Evolutionary conservation across 2,329 filamentous ascomycete species (phyloP).

Genomic region (Dothistroma septosporum): DNA sequence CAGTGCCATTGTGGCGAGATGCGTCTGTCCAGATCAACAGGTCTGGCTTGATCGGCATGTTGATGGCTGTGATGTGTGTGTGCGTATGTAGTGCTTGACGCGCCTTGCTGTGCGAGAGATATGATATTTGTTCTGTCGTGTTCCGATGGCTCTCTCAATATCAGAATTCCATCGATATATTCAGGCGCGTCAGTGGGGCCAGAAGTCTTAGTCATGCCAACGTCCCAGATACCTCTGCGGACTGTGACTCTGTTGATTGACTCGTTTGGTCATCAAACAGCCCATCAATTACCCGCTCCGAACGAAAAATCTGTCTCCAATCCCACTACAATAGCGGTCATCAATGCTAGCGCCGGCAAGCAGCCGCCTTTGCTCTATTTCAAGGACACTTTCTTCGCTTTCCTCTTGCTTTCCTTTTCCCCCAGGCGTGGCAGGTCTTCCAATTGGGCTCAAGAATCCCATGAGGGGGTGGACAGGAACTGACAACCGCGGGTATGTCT

Average conservation of each 20-base stretch:
- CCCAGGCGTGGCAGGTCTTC: background rate
- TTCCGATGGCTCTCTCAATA: background rate
- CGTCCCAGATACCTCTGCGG: too few relatives aligned
- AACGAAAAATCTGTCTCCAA: background rate
- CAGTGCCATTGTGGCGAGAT: background rate
- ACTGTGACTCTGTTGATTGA: background rate
- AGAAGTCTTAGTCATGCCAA: background rate
- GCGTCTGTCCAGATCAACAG: background rate
- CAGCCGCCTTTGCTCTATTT: too few relatives aligned
- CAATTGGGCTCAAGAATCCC: too few relatives aligned
- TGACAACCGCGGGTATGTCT: too few relatives aligned
- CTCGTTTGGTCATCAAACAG: background rate
- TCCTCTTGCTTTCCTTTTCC: background rate
- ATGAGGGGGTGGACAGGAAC: too few relatives aligned
- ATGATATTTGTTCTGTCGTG: background rate
- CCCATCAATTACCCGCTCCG: too few relatives aligned
- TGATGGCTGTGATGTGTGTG: background rate
- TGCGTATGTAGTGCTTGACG: background rate
- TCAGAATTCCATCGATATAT: background rate
- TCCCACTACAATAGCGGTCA: background rate
- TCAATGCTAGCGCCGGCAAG: background rate
- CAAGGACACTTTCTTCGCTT: too few relatives aligned
- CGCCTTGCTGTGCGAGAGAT: background rate
- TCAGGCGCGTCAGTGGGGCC: background rate
- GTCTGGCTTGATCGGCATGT: background rate